These are phyloP conservation scores for Citrus trifoliata DNA, from an alignment of 345 rosid species.

Conservation along the genomic window DNA sequence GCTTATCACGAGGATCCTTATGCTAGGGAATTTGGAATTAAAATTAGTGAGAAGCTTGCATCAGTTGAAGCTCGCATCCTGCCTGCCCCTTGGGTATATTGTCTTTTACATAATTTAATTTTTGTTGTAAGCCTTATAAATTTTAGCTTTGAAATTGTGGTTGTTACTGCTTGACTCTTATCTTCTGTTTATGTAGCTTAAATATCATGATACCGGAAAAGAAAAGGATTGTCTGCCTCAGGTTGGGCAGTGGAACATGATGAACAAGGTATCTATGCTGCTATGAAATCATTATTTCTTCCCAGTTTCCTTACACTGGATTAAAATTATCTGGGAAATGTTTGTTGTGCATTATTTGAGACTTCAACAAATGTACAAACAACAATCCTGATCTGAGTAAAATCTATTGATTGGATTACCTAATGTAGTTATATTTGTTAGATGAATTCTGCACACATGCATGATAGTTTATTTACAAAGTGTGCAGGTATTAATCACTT, in stretches of 20 bases:
- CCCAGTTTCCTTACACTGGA: neutral
- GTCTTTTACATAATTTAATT: neutral
- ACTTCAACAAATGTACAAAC: neutral
- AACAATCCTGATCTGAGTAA: neutral
- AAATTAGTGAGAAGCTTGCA: constrained; percentile 80
- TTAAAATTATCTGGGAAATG: neutral
- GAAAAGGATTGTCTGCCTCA: constrained; percentile 87
- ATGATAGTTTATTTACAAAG: neutral
- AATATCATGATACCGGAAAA: constrained; percentile 91
- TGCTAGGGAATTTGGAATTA: constrained; percentile 96
- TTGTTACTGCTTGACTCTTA: neutral
- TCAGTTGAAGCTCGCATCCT: constrained; percentile 96
- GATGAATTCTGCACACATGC: neutral
- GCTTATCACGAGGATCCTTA: constrained; percentile 71
- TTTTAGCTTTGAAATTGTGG: neutral
- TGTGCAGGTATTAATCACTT: neutral
- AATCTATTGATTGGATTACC: neutral
- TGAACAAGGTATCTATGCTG: constrained; percentile 70
- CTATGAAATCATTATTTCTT: neutral
- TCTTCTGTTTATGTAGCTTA: constrained; percentile 54
- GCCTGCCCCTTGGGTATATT: constrained; percentile 86
- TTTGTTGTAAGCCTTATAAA: neutral
- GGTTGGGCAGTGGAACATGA: constrained; percentile 99
- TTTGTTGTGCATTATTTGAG: neutral
- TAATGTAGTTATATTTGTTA: neutral